A percentile compares a stretch with the other conserved stretches of the same genome.
Evolutionary conservation across 805 yeast genomes (phyloP).

Genomic region (Ascoidea tarda): DNA sequence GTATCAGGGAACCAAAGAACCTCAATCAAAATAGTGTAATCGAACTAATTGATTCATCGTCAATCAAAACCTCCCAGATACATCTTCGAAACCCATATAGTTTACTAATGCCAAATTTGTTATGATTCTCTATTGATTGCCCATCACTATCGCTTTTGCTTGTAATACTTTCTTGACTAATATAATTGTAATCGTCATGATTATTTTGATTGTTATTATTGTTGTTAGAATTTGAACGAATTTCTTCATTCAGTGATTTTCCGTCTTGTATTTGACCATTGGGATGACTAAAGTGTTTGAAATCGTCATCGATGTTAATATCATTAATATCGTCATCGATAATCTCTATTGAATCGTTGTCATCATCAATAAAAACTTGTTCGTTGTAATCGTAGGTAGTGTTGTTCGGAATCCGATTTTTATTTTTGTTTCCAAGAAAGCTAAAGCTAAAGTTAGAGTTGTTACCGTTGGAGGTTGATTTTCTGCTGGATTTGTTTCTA

Average conservation of each 20-base stretch:
- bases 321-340: neutral
- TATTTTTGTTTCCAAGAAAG: too few relatives aligned
- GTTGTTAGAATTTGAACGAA: too few relatives aligned
- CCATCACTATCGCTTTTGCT: neutral
- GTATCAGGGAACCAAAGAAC: neutral
- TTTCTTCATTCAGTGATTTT: too few relatives aligned
- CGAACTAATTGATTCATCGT: slow-evolving; percentile 3
- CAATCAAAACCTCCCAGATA: slow-evolving; percentile 9
- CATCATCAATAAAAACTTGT: slow-evolving; percentile 1
- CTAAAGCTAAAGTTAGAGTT: too few relatives aligned
- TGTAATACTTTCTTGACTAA: neutral
- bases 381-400: neutral
- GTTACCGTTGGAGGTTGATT: too few relatives aligned
- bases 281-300: neutral
- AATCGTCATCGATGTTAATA: neutral
- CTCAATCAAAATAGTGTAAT: slow-evolving; percentile 4
- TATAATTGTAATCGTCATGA: too few relatives aligned
- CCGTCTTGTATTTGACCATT: neutral
- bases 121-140: neutral
- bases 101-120: slow-evolving; percentile 8
- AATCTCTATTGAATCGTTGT: slow-evolving; percentile 2
- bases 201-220: too few relatives aligned
- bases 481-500: too few relatives aligned
- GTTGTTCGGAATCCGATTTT: too few relatives aligned
- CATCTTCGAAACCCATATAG: slow-evolving; percentile 5